phyloP scores from a whole-genome alignment of 2,329 filamentous ascomycete species.

The Fusarium concolor region DNA sequence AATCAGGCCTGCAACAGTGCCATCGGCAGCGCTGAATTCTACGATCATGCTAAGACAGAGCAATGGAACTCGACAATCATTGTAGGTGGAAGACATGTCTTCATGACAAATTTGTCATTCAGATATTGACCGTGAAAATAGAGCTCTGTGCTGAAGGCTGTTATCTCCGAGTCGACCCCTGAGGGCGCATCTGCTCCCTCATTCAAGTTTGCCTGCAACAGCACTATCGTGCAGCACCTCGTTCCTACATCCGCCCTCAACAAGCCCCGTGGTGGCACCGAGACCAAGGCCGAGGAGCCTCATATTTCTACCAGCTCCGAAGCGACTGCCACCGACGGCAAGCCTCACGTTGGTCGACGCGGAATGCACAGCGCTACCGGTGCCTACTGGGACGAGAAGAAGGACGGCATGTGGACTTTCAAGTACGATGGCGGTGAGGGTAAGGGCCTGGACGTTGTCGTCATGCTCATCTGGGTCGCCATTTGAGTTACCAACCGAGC shows the following conservation, averaged over 20 bases:
- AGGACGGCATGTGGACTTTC: conserved; percentile 89
- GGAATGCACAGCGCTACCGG: conserved; percentile 91
- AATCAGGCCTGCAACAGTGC: conserved; percentile 83
- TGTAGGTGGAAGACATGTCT: conserved; percentile 62
- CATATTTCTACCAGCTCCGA: conserved; percentile 66
- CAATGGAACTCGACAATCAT: conserved; percentile 95
- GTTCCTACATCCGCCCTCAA: conserved; percentile 74
- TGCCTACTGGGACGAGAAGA: conserved; percentile 91
- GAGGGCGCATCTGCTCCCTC: conserved; percentile 67
- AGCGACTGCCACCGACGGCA: conserved; percentile 69
- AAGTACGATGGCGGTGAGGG: conserved; percentile 79
- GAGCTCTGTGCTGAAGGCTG: conserved; percentile 80
- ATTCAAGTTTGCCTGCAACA: conserved; percentile 97
- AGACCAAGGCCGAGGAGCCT: conserved; percentile 62
- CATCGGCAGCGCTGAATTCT: conserved; percentile 78
- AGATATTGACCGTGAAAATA: conserved; percentile 51
- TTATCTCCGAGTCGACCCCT: conserved; percentile 79
- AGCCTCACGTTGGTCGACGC: conserved; percentile 81
- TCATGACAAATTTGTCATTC: conserved; percentile 2
- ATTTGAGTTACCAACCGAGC: conserved; percentile 56
- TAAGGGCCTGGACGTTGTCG: conserved; percentile 76
- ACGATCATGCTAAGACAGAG: conserved; percentile 87
- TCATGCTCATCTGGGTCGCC: conserved; percentile 83
- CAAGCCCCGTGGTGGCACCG: conserved; percentile 65
- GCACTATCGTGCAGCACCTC: conserved; percentile 96